phyloP scores from a whole-genome alignment of 2,329 filamentous ascomycete genomes.

The Ophiostoma sp. region DNA sequence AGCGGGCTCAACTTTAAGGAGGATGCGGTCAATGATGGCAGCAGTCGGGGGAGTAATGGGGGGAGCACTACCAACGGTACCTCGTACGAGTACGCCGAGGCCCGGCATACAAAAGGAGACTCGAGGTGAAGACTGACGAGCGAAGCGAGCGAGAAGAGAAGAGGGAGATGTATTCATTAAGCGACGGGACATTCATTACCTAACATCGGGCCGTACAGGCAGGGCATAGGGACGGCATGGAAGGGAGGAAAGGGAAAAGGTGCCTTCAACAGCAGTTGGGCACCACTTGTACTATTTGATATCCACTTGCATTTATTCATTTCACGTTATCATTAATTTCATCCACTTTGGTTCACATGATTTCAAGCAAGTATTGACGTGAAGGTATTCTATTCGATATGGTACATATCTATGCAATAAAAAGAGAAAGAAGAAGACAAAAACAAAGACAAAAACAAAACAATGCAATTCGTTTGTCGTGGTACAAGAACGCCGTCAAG shows the following conservation, averaged over 20 bases:
- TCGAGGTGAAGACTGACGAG: neutral
- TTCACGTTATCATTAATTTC: neutral
- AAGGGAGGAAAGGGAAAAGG: neutral
- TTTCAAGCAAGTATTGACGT: neutral
- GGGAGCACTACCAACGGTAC: neutral
- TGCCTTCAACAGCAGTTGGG: no score
- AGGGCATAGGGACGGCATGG: neutral
- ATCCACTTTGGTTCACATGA: neutral
- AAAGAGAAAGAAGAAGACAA: neutral
- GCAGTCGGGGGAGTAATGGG: neutral
- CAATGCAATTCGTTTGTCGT: neutral
- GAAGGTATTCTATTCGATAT: neutral
- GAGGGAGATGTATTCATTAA: neutral
- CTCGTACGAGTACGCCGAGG: neutral
- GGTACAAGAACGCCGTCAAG: neutral
- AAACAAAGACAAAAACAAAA: neutral
- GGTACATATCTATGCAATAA: slow-evolving; percentile 9
- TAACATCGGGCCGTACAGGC: neutral
- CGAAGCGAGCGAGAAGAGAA: neutral
- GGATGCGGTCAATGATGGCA: neutral
- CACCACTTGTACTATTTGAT: neutral
- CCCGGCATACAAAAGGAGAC: neutral
- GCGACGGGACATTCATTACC: neutral
- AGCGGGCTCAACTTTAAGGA: neutral
- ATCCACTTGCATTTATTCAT: slow-evolving; percentile 7